Evolutionary conservation across 2,329 filamentous ascomycete genomes (phyloP).

Genomic region (Mariannaea sp.): DNA sequence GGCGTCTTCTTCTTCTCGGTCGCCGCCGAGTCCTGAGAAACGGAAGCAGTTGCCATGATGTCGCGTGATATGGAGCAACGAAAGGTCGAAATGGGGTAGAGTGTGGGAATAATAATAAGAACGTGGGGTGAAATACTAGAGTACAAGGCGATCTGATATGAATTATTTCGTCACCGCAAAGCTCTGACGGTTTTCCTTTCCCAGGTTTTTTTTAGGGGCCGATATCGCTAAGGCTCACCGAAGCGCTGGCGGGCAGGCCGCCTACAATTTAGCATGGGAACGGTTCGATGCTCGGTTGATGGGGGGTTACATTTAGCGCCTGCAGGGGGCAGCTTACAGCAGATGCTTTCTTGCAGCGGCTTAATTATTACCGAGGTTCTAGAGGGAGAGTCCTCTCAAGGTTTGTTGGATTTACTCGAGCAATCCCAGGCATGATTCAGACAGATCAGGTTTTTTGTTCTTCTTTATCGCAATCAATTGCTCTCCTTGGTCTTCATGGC

Average conservation of each 20-base stretch:
- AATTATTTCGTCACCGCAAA: slow-evolving; percentile 35
- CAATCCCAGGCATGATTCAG: too few species aligned
- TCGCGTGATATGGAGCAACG: neutral
- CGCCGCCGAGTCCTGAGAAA: slow-evolving; percentile 29
- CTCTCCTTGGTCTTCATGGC: too few species aligned
- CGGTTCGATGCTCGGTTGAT: neutral
- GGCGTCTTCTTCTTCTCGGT: slow-evolving; percentile 54
- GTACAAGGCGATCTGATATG: neutral
- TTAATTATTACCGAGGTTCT: too few species aligned
- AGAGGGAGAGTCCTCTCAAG: too few species aligned
- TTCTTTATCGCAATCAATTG: too few species aligned
- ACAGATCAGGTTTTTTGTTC: too few species aligned
- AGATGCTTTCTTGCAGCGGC: too few species aligned
- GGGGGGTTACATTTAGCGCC: neutral
- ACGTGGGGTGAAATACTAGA: slow-evolving; percentile 16
- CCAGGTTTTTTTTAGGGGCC: slow-evolving; percentile 13
- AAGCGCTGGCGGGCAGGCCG: neutral
- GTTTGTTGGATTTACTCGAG: too few species aligned
- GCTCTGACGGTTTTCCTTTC: neutral
- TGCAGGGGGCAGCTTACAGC: neutral
- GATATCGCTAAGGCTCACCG: slow-evolving; percentile 32
- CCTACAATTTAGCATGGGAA: neutral
- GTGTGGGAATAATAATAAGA: slow-evolving; percentile 2
- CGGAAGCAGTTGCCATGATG: slow-evolving; percentile 39
- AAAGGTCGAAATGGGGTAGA: neutral